Conservation (phyloP, 768 basidiomycete species). For the Boletus tomentosulus region DNA sequence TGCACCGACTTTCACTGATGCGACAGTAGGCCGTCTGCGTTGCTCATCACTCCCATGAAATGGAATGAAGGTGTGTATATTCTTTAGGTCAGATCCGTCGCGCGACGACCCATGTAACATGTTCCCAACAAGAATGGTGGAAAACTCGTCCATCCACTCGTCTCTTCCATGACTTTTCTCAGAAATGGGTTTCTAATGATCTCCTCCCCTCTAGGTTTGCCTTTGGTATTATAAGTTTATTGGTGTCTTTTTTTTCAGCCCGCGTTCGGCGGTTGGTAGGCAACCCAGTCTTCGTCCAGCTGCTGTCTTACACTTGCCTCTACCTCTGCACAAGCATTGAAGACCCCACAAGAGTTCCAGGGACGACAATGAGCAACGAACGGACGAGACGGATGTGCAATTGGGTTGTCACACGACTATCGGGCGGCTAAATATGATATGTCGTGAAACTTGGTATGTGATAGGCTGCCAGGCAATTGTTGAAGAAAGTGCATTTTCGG, state of each 20-base stretch:
- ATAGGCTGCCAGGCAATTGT: neutral
- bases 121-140: no score
- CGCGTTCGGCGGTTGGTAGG: neutral
- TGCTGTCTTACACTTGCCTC: neutral
- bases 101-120: neutral
- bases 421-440: neutral
- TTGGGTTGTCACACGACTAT: neutral
- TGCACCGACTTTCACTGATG: neutral
- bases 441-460: neutral
- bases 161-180: no score
- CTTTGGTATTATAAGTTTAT: neutral
- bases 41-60: neutral
- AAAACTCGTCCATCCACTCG: no score
- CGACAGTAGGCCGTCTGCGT: neutral
- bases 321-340: neutral
- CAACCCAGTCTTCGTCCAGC: neutral
- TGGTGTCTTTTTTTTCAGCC: neutral
- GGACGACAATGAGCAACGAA: neutral
- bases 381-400: neutral
- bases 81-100: neutral
- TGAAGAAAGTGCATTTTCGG: no score
- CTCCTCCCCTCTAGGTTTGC: neutral
- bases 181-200: neutral
- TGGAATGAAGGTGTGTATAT: neutral
- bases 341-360: no score